These are phyloP conservation scores for Trichosporon sp. DNA, from an alignment of 1,284 basidiomycete species.

Conservation along the genomic window DNA sequence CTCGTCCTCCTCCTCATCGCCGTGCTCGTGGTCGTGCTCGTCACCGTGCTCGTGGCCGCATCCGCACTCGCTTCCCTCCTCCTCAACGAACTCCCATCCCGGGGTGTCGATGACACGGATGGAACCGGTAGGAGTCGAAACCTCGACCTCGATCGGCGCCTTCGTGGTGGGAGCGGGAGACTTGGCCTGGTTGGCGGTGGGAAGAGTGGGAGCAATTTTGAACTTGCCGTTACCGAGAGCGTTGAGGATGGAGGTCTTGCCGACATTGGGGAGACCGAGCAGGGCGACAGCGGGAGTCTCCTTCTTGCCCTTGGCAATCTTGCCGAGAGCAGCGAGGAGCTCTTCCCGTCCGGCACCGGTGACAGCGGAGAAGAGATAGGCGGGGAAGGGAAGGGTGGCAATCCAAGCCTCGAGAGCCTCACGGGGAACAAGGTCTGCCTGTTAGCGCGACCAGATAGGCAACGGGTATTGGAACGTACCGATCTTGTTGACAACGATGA, in stretches of 20 bases:
- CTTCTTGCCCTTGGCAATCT: conserved; percentile 54
- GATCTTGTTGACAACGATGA: conserved; percentile 82
- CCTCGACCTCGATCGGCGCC: conserved; percentile 66
- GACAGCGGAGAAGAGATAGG: conserved; percentile 66
- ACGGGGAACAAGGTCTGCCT: conserved; percentile 72
- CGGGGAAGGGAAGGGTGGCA: conserved; percentile 68
- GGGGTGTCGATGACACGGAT: conserved; percentile 80
- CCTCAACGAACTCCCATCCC: conserved; percentile 67
- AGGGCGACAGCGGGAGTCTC: conserved; percentile 34
- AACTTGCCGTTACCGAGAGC: conserved; percentile 61
- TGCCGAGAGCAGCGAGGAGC: conserved; percentile 37
- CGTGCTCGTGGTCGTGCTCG: conserved; percentile 35
- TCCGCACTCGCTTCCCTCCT: conserved; percentile 30
- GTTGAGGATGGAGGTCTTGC: conserved; percentile 82
- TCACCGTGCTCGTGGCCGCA: conserved; percentile 26
- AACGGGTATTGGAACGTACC: conserved; percentile 60
- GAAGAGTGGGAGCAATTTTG: conserved; percentile 63
- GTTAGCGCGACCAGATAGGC: conserved; percentile 45
- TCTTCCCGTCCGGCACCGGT: conserved; percentile 41
- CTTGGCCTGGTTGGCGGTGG: conserved; percentile 60
- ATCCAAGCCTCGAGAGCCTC: conserved; percentile 81
- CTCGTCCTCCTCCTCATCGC: conserved; percentile 37
- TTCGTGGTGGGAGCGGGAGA: conserved; percentile 70
- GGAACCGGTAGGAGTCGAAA: conserved; percentile 53
- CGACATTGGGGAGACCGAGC: conserved; percentile 68